Evolutionary conservation across 192 early-diverging fungal genomes (phyloP), one percentile per base, ranked within the genome.

Genomic region (Linnemannia zychae): DNA sequence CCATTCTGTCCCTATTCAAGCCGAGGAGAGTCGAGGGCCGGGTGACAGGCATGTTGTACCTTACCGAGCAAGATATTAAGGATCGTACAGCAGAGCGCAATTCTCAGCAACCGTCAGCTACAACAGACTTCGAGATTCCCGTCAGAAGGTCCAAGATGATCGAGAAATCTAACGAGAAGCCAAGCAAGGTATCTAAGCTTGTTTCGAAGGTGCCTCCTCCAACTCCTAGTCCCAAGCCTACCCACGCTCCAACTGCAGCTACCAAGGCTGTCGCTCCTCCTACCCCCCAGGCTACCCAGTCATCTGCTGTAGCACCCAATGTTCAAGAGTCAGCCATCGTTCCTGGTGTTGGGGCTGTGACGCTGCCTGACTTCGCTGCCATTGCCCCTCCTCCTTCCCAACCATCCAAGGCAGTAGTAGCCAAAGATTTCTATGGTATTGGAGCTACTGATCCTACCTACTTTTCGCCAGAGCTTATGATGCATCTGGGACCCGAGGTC

Each of bases 1-100:
- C 82, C 3, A 74, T 72, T 16, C 52, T 84, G 31, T 67, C 77
- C 7, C 78, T 84, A 67, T 84, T 84, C 38, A 72, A 78, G 20
- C 66, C 76, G 15, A 84, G 75, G 60, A 48, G 76, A 28, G 53
- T 75, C 0, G 53, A 57, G 3, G 77, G 71, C 1, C 69, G 82
- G 31, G 71, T 75, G 28, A 46, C 65, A 24, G 82, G 82, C 12
- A 74, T 84, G 72, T 40, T 78, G 7, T 84, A 84, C 34, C 37
- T 74, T 0, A 68, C 57, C 1, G 81, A 83, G 6, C 60, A 78
- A 37, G 76, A 44, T 11, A 33, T 57, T 15, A 22, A 36, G 38
- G 71, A 63, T 52, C 57, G 57, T 15, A 63, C 57, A 63, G 57
- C 57, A 33, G 57, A 63, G 57, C 57, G 57, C 12, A 12, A 63